Conservation (phyloP, 2,329 filamentous ascomycete species). For the Myrmaecium sp. region DNA sequence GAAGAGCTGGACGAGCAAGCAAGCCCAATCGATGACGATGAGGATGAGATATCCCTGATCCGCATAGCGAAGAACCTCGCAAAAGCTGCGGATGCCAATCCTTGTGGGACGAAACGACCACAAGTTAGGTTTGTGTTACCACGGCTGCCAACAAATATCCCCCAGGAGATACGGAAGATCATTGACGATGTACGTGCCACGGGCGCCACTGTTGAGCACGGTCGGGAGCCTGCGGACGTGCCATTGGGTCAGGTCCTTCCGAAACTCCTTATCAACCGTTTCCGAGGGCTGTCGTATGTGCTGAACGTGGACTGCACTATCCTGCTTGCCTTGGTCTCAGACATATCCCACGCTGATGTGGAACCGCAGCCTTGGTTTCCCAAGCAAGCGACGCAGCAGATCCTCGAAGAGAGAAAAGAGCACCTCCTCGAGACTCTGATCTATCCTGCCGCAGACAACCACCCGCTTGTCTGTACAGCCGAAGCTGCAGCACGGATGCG, state of each 20-base stretch:
- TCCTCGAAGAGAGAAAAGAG: slow-evolving; percentile 44
- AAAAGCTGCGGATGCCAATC: slow-evolving; percentile 37
- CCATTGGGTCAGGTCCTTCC: slow-evolving; percentile 14
- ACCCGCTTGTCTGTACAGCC: slow-evolving; percentile 45
- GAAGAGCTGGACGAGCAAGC: slow-evolving; percentile 20
- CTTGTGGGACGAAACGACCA: slow-evolving; percentile 43
- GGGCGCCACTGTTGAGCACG: slow-evolving; percentile 23
- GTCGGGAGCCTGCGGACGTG: slow-evolving; percentile 13
- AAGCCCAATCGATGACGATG: slow-evolving; percentile 30
- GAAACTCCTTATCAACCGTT: slow-evolving; percentile 21
- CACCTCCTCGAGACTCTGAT: slow-evolving; percentile 43
- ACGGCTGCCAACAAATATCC: slow-evolving; percentile 34
- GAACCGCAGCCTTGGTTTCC: slow-evolving; percentile 37
- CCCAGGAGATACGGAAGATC: slow-evolving; percentile 38
- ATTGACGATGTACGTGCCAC: slow-evolving; percentile 37
- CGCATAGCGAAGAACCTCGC: slow-evolving; percentile 42
- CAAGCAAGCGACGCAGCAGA: slow-evolving; percentile 43
- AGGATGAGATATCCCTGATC: slow-evolving; percentile 38
- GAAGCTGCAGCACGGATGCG: slow-evolving; percentile 49
- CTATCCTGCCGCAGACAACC: slow-evolving; percentile 37
- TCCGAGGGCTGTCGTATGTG: slow-evolving; percentile 21
- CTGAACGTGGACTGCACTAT: slow-evolving; percentile 53
- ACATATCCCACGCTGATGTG: slow-evolving; percentile 45
- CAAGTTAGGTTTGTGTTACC: slow-evolving; percentile 43
- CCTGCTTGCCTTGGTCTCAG: slow-evolving; percentile 54